These are phyloP conservation scores for Chalciporus chontae DNA, from an alignment of 768 basidiomycete species.

Conservation along the genomic window DNA sequence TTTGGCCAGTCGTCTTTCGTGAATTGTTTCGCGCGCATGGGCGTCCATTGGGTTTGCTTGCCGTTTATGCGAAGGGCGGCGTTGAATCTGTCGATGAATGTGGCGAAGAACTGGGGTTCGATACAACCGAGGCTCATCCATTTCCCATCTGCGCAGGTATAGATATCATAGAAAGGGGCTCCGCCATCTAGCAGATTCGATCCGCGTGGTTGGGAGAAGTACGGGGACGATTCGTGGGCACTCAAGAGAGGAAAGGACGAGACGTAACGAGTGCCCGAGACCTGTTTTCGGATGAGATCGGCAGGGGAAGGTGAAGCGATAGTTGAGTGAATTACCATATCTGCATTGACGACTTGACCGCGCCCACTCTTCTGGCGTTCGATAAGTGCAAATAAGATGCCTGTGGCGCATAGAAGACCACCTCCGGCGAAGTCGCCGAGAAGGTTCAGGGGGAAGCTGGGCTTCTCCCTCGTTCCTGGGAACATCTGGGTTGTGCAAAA, in stretches of 20 bases:
- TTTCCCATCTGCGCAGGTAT: slow-evolving; percentile 65
- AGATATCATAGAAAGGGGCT: slow-evolving; percentile 74
- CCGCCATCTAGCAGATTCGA: slow-evolving; percentile 69
- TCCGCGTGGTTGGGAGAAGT: slow-evolving; percentile 47
- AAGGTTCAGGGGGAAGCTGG: slow-evolving; percentile 69
- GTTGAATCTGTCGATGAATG: slow-evolving; percentile 56
- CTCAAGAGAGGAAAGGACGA: slow-evolving; percentile 66
- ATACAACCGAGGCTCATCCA: slow-evolving; percentile 79
- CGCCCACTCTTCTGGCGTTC: slow-evolving; percentile 61
- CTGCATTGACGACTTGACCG: slow-evolving; percentile 70
- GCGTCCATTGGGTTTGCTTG: slow-evolving; percentile 51
- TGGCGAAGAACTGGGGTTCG: slow-evolving; percentile 67
- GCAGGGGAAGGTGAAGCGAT: background rate
- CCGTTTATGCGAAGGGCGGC: slow-evolving; percentile 42
- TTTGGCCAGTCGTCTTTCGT: slow-evolving; percentile 54
- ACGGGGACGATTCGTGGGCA: slow-evolving; percentile 26
- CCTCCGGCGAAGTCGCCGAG: slow-evolving; percentile 85
- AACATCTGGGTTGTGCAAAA: slow-evolving; percentile 47
- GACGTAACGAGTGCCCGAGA: slow-evolving; percentile 77
- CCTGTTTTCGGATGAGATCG: slow-evolving; percentile 40
- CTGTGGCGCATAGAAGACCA: slow-evolving; percentile 65
- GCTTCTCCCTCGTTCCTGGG: slow-evolving; percentile 60
- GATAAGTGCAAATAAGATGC: slow-evolving; percentile 71
- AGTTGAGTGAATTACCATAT: slow-evolving; percentile 56
- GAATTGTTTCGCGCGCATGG: slow-evolving; percentile 42